phyloP scores from a whole-genome alignment of 2,329 filamentous ascomycete species.

The Scortechinia acanthostroma region DNA sequence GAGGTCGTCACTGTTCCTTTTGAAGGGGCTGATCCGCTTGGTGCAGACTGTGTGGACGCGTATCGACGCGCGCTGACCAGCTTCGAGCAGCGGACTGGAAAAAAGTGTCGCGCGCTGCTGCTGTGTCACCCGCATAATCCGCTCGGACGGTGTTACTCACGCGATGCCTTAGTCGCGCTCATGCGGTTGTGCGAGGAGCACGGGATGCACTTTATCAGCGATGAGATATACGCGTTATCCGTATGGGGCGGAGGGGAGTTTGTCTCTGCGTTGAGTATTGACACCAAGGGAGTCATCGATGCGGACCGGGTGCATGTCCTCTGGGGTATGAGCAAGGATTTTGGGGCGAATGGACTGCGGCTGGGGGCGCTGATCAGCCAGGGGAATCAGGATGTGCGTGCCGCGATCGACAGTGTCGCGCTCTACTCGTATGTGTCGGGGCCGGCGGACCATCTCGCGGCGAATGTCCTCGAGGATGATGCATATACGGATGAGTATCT shows the following conservation, averaged over 20 bases:
- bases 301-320: constrained; percentile 39
- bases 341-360: constrained; percentile 46
- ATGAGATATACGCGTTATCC: constrained; percentile 51
- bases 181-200: constrained; percentile 40
- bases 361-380: constrained; percentile 41
- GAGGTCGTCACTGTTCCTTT: constrained; percentile 34
- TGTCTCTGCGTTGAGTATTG: constrained; percentile 34
- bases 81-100: constrained; percentile 22
- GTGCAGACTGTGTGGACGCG: constrained; percentile 24
- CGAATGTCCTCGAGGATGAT: constrained; percentile 32
- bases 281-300: constrained; percentile 33
- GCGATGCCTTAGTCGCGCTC: constrained; percentile 25
- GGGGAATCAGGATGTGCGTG: constrained; percentile 26
- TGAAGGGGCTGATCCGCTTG: constrained; percentile 30
- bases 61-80: constrained; percentile 35
- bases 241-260: constrained; percentile 43
- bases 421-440: constrained; percentile 35
- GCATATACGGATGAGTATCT: constrained; percentile 34
- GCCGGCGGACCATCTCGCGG: constrained; percentile 28
- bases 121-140: constrained; percentile 43
- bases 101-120: constrained; percentile 35
- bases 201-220: constrained; percentile 42
- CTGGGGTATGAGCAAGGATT: constrained; percentile 39
- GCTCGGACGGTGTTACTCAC: constrained; percentile 36
- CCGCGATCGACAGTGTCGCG: constrained; percentile 19